A percentile compares a stretch with the other conserved stretches of the same genome.
Conservation (phyloP, 805 yeast species). For the Candida ulmi region DNA sequence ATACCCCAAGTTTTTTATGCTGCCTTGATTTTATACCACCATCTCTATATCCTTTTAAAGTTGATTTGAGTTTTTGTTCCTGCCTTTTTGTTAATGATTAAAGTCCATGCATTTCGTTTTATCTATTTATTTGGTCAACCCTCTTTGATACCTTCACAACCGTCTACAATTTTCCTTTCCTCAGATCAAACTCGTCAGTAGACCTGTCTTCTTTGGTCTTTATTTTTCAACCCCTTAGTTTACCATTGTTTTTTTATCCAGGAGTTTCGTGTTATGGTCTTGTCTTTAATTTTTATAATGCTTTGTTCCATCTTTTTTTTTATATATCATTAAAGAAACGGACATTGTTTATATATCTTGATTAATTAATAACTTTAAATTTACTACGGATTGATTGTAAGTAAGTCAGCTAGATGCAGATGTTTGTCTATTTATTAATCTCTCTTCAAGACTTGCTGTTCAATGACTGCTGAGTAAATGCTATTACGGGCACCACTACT, state of each 20-base stretch:
- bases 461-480: constrained; percentile 49
- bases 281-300: background rate
- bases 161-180: too few relatives aligned
- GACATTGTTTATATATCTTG: too few relatives aligned
- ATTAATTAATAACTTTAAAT: too few relatives aligned
- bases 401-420: background rate
- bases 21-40: background rate
- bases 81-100: background rate
- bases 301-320: background rate
- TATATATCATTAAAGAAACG: background rate
- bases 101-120: background rate
- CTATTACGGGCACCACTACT: constrained; percentile 70
- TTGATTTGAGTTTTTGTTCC: background rate
- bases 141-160: background rate
- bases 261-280: constrained; percentile 3
- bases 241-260: background rate
- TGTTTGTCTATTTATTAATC: constrained; percentile 3
- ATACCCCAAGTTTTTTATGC: background rate
- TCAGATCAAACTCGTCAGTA: too few relatives aligned
- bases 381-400: background rate
- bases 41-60: too few relatives aligned
- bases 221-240: background rate
- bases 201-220: too few relatives aligned
- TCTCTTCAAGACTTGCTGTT: constrained; percentile 27
- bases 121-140: background rate